These are phyloP conservation scores for Capsella rubella DNA, from an alignment of 441 rosid species.

Conservation along the genomic window DNA sequence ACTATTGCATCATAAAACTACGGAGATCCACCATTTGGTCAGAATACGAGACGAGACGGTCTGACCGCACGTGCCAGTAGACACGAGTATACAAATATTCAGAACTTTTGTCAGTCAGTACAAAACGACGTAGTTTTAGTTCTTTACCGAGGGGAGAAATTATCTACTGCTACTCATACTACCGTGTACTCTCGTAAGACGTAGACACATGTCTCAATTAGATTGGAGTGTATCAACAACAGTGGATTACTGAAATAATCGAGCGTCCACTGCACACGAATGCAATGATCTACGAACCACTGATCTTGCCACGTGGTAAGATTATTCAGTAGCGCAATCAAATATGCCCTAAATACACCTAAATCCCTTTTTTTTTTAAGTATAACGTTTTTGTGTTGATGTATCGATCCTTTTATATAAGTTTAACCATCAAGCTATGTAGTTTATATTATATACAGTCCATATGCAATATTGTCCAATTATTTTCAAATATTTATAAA, in stretches of 20 bases:
- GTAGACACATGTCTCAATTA: background rate
- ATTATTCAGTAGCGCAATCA: constrained; percentile 19
- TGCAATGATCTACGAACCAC: constrained; percentile 31
- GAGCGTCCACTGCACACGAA: constrained; percentile 32
- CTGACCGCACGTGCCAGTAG: constrained; percentile 37
- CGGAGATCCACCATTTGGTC: constrained; percentile 25
- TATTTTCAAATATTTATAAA: background rate
- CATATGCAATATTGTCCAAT: background rate
- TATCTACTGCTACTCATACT: constrained; percentile 21
- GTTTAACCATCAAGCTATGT: background rate
- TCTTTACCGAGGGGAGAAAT: background rate
- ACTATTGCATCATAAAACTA: constrained; percentile 25
- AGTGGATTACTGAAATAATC: constrained; percentile 14
- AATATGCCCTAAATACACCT: background rate
- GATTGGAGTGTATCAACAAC: background rate
- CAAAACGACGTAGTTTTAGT: constrained; percentile 26
- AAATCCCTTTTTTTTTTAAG: background rate
- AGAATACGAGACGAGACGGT: constrained; percentile 14
- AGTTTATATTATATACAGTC: too few relatives aligned
- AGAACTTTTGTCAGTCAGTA: constrained; percentile 18
- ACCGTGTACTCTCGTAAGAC: background rate
- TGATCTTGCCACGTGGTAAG: constrained; percentile 26
- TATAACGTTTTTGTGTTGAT: background rate
- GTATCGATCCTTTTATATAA: background rate
- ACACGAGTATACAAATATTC: constrained; percentile 16